phyloP scores from a whole-genome alignment of 2,329 filamentous ascomycete genomes.

The Epicoccum nigrum region DNA sequence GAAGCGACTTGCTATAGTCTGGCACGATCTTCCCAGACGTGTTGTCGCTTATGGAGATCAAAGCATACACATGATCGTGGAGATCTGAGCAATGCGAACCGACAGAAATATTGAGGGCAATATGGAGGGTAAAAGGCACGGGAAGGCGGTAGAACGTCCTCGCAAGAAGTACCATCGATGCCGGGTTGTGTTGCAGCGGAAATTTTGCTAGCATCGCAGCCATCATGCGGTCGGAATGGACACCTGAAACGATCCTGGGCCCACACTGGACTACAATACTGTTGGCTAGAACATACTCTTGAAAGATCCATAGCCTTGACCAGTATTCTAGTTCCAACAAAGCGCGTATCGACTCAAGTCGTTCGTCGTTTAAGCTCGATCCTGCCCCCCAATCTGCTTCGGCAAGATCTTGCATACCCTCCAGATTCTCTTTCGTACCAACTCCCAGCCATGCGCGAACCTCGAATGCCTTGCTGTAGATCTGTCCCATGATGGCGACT shows the following conservation, averaged over 20 bases:
- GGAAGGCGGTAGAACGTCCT: too few relatives aligned
- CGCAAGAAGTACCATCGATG: too few relatives aligned
- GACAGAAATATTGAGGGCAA: too few relatives aligned
- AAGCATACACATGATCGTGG: not conserved
- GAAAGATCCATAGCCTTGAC: not conserved
- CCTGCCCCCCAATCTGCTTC: not conserved
- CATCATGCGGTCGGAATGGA: not conserved
- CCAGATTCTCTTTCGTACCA: not conserved
- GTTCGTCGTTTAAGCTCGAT: not conserved
- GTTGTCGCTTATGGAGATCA: not conserved
- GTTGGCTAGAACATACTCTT: not conserved
- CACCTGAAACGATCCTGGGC: too few relatives aligned
- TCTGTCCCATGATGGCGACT: not conserved
- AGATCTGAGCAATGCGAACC: too few relatives aligned
- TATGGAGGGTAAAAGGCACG: too few relatives aligned
- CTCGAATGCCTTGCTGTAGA: not conserved
- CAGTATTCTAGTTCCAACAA: not conserved
- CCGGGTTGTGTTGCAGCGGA: too few relatives aligned
- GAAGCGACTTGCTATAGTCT: not conserved
- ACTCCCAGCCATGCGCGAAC: not conserved
- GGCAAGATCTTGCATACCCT: not conserved
- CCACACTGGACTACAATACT: not conserved
- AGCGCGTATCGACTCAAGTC: not conserved
- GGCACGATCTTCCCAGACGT: not conserved
- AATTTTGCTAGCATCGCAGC: not conserved